These are phyloP conservation scores for Cladosporium sphaerospermum DNA, from an alignment of 2,329 filamentous ascomycete genomes.

Conservation along the genomic window DNA sequence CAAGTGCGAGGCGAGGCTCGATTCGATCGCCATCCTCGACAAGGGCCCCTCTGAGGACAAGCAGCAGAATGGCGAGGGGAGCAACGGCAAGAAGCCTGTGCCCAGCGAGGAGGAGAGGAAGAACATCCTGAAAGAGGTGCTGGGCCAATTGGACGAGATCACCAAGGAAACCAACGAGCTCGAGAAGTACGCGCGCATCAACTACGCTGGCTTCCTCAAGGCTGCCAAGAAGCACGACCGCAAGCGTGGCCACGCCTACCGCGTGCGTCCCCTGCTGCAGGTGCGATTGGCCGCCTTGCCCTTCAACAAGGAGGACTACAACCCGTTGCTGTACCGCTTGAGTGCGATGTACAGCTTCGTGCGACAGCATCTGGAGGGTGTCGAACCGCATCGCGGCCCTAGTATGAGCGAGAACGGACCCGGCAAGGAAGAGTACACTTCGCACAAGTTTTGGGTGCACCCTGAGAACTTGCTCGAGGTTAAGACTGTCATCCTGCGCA, in stretches of 20 bases:
- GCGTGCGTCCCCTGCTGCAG: conserved; percentile 84
- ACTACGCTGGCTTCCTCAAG: conserved; percentile 97
- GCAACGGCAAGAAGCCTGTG: conserved; percentile 31
- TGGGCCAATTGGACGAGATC: conserved; percentile 76
- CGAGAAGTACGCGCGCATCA: conserved; percentile 91
- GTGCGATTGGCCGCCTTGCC: conserved; percentile 80
- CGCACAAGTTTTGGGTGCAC: conserved; percentile 72
- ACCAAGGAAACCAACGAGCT: conserved; percentile 87
- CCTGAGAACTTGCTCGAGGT: conserved; percentile 92
- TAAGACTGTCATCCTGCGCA: conserved; percentile 89
- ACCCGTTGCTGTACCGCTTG: conserved; percentile 77
- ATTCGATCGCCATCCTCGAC: conserved; percentile 43
- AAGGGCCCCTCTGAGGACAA: conserved; percentile 23
- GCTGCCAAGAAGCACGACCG: conserved; percentile 99
- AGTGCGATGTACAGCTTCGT: conserved; percentile 96
- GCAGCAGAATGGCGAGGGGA: conserved; percentile 19
- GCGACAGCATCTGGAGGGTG: conserved; percentile 71
- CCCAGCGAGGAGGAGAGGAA: conserved; percentile 38
- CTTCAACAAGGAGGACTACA: conserved; percentile 93
- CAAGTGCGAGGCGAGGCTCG: conserved; percentile 60
- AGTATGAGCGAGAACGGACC: conserved; percentile 16
- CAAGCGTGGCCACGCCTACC: conserved; percentile 79
- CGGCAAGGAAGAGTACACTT: conserved; percentile 26
- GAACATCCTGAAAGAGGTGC: conserved; percentile 60
- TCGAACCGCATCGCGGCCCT: conserved; percentile 15